A percentile compares a stretch with the other conserved stretches of the same genome.
Evolutionary conservation across 805 yeast genomes (phyloP).

Genomic region (Pichia phayaonensis): DNA sequence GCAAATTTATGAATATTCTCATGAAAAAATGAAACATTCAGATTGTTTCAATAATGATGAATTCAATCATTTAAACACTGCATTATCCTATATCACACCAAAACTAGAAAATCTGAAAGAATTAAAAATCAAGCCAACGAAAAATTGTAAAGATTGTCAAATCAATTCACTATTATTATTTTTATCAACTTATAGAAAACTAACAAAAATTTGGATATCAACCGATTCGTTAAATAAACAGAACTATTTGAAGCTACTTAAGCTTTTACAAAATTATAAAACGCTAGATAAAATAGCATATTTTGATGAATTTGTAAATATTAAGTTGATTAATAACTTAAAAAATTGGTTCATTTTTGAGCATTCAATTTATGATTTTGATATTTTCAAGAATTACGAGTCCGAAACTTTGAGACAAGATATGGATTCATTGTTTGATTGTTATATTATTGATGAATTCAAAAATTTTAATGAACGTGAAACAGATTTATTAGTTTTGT

Average conservation of each 20-base stretch:
- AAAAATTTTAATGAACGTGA: slow-evolving; percentile 15
- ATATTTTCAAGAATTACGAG: slow-evolving; percentile 14
- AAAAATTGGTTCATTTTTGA: slow-evolving; percentile 22
- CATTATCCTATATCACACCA: slow-evolving; percentile 14
- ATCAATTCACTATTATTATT: slow-evolving; percentile 13
- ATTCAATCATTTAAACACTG: slow-evolving; percentile 3
- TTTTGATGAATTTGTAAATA: slow-evolving; percentile 19
- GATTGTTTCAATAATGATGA: background rate
- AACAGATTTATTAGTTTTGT: slow-evolving; percentile 16
- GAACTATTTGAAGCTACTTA: slow-evolving; percentile 9
- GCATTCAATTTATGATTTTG: slow-evolving; percentile 13
- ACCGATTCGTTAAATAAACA: slow-evolving; percentile 14
- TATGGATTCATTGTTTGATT: slow-evolving; percentile 11
- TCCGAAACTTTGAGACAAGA: slow-evolving; percentile 17
- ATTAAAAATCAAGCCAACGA: slow-evolving; percentile 20
- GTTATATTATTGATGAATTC: slow-evolving; percentile 15
- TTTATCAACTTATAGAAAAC: slow-evolving; percentile 3
- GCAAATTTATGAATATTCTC: slow-evolving; percentile 22
- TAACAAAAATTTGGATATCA: slow-evolving; percentile 14
- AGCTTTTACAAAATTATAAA: slow-evolving; percentile 4
- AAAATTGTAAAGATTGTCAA: slow-evolving; percentile 25
- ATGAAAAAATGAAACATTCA: slow-evolving; percentile 16
- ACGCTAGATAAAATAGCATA: slow-evolving; percentile 12
- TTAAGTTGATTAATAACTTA: slow-evolving; percentile 15
- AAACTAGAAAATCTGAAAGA: slow-evolving; percentile 13